These are phyloP conservation scores for Guadua angustifolia DNA, from an alignment of 176 grass and related monocot genomes.

Conservation along the genomic window DNA sequence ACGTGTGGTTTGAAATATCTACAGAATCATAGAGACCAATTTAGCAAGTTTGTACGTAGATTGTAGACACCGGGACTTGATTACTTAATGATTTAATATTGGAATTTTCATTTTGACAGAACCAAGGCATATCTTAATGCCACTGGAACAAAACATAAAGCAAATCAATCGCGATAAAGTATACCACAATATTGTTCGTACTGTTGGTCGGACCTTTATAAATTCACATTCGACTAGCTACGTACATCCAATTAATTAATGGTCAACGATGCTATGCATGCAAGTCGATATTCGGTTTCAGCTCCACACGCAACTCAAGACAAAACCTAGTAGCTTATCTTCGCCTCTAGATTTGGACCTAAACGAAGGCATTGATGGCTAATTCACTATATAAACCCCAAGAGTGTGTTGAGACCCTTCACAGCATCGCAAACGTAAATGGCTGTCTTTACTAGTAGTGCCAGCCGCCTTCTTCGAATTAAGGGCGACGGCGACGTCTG, in stretches of 20 bases:
- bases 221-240: background rate
- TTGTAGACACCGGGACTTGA: background rate
- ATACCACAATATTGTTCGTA: background rate
- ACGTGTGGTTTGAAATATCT: no score
- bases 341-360: constrained; percentile 49
- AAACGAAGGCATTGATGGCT: background rate
- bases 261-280: constrained; percentile 38
- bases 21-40: no score
- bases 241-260: constrained; percentile 20
- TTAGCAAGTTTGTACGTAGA: no score
- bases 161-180: background rate
- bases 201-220: background rate
- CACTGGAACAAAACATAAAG: background rate
- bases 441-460: background rate
- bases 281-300: constrained; percentile 12
- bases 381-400: constrained; percentile 42
- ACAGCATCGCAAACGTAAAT: constrained; percentile 29
- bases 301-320: constrained; percentile 41
- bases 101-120: no score
- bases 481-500: no score
- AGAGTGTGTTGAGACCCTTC: background rate
- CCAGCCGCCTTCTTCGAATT: background rate
- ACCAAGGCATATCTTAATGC: no score
- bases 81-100: background rate
- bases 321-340: constrained; percentile 16